phyloP scores from a whole-genome alignment of 148 eudicot genomes.

The Nepenthes mirabilis region DNA sequence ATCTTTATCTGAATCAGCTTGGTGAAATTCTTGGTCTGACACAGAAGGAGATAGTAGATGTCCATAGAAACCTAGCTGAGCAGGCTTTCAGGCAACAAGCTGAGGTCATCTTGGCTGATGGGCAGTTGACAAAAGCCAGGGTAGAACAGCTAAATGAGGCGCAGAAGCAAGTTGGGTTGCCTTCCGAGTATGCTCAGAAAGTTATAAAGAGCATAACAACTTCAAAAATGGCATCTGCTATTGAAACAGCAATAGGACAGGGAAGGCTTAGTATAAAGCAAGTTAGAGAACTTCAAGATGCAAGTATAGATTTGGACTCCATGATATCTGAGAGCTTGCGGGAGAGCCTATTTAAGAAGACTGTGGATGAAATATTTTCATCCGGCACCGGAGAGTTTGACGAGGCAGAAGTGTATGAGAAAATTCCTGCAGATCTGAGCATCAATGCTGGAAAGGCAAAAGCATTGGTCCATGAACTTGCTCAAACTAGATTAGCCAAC shows the following conservation, averaged over 20 bases:
- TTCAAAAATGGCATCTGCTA: slow-evolving; percentile 67
- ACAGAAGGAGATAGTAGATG: slow-evolving; percentile 53
- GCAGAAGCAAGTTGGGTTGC: slow-evolving; percentile 77
- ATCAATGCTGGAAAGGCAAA: slow-evolving; percentile 64
- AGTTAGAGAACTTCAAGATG: slow-evolving; percentile 67
- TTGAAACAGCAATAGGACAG: slow-evolving; percentile 69
- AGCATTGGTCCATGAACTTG: slow-evolving; percentile 61
- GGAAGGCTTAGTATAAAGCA: slow-evolving; percentile 75
- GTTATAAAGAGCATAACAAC: slow-evolving; percentile 66
- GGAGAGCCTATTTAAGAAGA: slow-evolving; percentile 70
- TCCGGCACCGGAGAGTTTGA: slow-evolving; percentile 94
- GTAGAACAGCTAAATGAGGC: slow-evolving; percentile 62
- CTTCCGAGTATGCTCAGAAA: slow-evolving; percentile 74
- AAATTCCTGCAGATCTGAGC: slow-evolving; percentile 65
- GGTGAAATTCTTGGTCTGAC: slow-evolving; percentile 74
- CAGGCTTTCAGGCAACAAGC: slow-evolving; percentile 74
- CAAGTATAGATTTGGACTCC: slow-evolving; percentile 49
- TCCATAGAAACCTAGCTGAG: slow-evolving; percentile 75
- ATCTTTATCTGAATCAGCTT: slow-evolving; percentile 56
- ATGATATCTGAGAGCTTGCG: slow-evolving; percentile 60
- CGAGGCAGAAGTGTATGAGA: slow-evolving; percentile 72
- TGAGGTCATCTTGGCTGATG: slow-evolving; percentile 89
- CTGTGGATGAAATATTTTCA: slow-evolving; percentile 66
- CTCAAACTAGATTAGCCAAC: slow-evolving; percentile 49
- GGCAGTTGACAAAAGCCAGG: slow-evolving; percentile 65